Conservation (phyloP, 768 basidiomycete species). For the Cystobasidium tubakii region DNA sequence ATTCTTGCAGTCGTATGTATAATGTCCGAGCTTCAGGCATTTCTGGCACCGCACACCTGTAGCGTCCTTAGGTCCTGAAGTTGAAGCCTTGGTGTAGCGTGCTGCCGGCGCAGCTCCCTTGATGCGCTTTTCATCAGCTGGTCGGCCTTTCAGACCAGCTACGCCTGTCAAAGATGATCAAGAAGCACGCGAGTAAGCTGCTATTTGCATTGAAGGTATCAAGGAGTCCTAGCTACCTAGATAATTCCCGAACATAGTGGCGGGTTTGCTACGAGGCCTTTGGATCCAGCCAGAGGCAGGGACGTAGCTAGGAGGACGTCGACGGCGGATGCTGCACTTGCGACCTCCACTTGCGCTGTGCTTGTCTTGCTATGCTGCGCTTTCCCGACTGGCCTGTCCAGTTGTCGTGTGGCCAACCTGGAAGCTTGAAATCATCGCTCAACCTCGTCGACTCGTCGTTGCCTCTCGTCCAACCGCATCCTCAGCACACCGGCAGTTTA, state of each 20-base stretch:
- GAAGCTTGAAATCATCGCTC: not conserved
- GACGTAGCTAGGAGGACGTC: not conserved
- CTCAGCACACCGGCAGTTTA: not conserved
- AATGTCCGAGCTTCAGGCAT: conserved; percentile 61
- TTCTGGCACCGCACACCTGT: conserved; percentile 31
- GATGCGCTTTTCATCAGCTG: conserved; percentile 9
- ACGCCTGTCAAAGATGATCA: not conserved
- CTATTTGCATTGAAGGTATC: not conserved
- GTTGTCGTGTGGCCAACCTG: conserved; percentile 1
- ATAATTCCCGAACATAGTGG: conserved; percentile 34
- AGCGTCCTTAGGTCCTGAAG: conserved; percentile 19
- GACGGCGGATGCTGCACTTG: too few species aligned
- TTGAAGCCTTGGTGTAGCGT: conserved; percentile 26
- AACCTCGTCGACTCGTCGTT: not conserved
- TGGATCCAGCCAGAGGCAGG: not conserved
- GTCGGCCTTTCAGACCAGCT: conserved; percentile 7
- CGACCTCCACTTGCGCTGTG: too few species aligned
- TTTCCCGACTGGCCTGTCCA: not conserved
- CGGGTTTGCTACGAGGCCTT: not conserved
- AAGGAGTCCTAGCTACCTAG: conserved; percentile 4
- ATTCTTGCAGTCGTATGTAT: conserved; percentile 82
- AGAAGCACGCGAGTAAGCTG: not conserved
- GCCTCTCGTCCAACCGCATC: not conserved
- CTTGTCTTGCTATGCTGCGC: not conserved
- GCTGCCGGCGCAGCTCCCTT: conserved; percentile 18